Base-by-base conservation (phyloP, 1,284 basidiomycete species). In the Fomitopsis betulina region DNA sequence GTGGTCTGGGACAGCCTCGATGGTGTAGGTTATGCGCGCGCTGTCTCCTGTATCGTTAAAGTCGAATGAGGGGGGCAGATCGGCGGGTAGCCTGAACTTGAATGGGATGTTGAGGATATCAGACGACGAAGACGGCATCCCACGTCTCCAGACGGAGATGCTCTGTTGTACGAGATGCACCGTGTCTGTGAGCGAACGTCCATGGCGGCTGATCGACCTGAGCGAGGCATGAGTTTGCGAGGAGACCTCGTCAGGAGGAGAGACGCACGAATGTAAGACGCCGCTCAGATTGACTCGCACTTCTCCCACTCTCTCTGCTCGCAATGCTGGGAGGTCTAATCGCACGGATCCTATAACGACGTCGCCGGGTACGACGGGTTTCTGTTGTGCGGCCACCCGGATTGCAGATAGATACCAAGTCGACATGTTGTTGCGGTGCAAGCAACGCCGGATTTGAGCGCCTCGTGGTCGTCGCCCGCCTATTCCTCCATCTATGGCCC, bases 281-380 rank as follows among this genome's bases (percentile, higher is more conserved):
- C 67, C 68, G 7, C 61, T 59, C 30, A 69, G 60, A 49, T 65
- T 66, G 17, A 68, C 53, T 13, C 62, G 59, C 0, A 69, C 59
- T 43, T 65, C 62, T n/a, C 65, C 62, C 27, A 66, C 60, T 13
- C 65, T 56, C 23, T 66, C 64, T n/a, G 63, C 56, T 9, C 59
- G 57, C 2, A 67, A 43, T 5, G 35, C 45, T 10, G 55, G 59
- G 19, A 67, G 58, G 54, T 69, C 59, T 12, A 69, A 37, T 25
- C 61, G 52, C 2, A 67, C 63, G 7, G 62, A 60, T 21, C 68
- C 67, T 37, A 67, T 57, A 4, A 68, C 43, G 2, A 54, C 21
- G 6, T 50, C 53, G 21, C 65, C 65, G 0, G 63, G 33, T 15
- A 56, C 37, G 21, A 56, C 57, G 1, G 60, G 37, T 23, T 19